Evolutionary conservation across 768 basidiomycete genomes (phyloP), one percentile per base, ranked within the genome.

Genomic region (Suillus occidentalis): DNA sequence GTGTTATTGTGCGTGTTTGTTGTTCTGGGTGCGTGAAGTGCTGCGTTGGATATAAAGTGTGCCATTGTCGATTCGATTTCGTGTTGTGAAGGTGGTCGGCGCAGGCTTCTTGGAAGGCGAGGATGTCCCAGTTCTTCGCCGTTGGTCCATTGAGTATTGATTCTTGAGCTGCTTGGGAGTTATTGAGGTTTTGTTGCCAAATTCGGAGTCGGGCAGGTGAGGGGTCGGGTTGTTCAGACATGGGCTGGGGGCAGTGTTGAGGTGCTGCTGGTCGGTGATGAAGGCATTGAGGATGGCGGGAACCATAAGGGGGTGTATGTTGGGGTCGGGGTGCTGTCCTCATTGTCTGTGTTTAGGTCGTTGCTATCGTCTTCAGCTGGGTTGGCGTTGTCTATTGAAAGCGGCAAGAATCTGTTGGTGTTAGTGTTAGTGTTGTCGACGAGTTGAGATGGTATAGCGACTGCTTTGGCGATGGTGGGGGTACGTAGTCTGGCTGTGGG

Each of bases 1-100:
- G 20, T 0, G 3, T n/a, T 8, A 47, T 4, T 1, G 45, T n/a
- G 0, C n/a, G 10, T 0, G 45, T n/a, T 3, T 43, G 18, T 4
- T n/a, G 45, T n/a, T 47, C 10, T 0, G 45, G 45, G 10, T 47
- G 45, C 4, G n/a, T 22, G 4, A 12, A 47, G 5, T 22, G 45
- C 0, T 47, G 45, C 0, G 2, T 47, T 0, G 45, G 45, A 12
- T 47, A 47, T 0, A 43, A 8, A 0, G 45, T 45, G 4, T 45
- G 45, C 45, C 45, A 45, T n/a, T n/a, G 45, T n/a, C 45, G 3
- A 9, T 45, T 45, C 0, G 10, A 45, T n/a, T 45, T 45, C 3
- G 10, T 45, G 20, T 45, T 45, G 9, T 10, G 20, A 4, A 45
- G 45, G 0, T 0, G 45, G 9, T 45, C 45, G 3, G 10, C 10